A percentile compares a stretch with the other conserved stretches of the same genome.
phyloP scores from a whole-genome alignment of 179 eudicot genomes.

The Patellifolia procumbens region DNA sequence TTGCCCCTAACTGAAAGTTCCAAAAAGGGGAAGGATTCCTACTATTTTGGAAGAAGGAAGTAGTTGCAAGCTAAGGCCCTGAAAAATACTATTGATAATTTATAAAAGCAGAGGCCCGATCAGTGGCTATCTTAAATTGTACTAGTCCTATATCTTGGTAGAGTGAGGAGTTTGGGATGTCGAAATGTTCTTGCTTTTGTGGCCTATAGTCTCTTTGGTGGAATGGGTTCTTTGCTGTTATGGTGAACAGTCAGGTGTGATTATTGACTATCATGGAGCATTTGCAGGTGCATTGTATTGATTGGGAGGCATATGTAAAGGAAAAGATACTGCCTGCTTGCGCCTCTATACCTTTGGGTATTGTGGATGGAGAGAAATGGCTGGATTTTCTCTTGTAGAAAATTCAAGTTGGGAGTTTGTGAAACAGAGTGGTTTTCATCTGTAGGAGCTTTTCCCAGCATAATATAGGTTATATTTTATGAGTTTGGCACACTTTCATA shows the following conservation, averaged over 20 bases:
- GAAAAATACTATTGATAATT: not conserved
- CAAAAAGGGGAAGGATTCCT: too few relatives aligned
- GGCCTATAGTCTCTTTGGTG: not conserved
- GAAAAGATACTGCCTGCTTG: not conserved
- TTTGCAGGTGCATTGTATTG: not conserved
- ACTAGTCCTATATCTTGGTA: not conserved
- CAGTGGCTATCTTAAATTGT: not conserved
- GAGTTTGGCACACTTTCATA: not conserved
- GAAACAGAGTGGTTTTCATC: not conserved
- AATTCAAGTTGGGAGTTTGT: not conserved
- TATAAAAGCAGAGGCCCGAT: not conserved
- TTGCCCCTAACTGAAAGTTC: too few relatives aligned
- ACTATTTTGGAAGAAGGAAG: too few relatives aligned
- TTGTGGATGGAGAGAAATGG: not conserved
- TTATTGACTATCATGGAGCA: not conserved
- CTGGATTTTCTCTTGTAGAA: not conserved
- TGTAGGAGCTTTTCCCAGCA: not conserved
- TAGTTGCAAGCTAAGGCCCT: not conserved
- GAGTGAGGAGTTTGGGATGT: not conserved
- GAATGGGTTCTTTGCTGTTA: not conserved
- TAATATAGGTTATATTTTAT: not conserved
- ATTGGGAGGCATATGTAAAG: not conserved
- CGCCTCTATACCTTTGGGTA: not conserved
- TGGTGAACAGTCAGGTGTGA: not conserved
- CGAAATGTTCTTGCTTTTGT: not conserved